Conservation (phyloP, 768 basidiomycete species). For the Phylloporus sp. region DNA sequence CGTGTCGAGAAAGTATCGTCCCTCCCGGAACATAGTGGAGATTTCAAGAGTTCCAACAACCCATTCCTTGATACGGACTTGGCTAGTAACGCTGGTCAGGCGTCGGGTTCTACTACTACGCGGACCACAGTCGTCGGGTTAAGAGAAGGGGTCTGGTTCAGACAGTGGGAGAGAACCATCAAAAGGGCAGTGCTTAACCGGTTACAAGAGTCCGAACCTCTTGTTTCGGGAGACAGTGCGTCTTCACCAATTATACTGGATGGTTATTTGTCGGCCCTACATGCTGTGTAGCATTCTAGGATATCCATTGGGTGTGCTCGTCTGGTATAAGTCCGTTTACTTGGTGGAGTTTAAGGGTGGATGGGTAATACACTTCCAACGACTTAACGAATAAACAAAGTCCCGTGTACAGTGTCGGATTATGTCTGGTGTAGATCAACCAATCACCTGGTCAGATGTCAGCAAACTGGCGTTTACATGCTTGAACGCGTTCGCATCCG, state of each 20-base stretch:
- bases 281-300: not conserved
- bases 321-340: constrained; percentile 4
- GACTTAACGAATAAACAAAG: constrained; percentile 22
- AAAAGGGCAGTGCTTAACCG: constrained; percentile 49
- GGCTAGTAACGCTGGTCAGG: not conserved
- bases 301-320: not conserved
- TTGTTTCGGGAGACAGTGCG: constrained; percentile 28
- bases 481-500: constrained; percentile 23
- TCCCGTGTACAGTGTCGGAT: not conserved
- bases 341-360: not conserved
- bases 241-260: constrained; percentile 22
- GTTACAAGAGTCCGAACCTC: constrained; percentile 35
- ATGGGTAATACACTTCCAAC: constrained; percentile 9
- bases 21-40: constrained; percentile 3
- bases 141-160: constrained; percentile 77
- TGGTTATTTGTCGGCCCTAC: constrained; percentile 13
- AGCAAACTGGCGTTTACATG: constrained; percentile 10
- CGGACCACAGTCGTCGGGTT: constrained; percentile 48
- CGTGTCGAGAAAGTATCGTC: constrained; percentile 25
- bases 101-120: constrained; percentile 25
- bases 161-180: constrained; percentile 70
- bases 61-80: constrained; percentile 3
- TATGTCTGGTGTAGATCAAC: not conserved
- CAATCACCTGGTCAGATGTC: not conserved
- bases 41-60: constrained; percentile 2